phyloP scores from a whole-genome alignment of 2,329 filamentous ascomycete genomes.

The Paraphaeosphaeria minitans region DNA sequence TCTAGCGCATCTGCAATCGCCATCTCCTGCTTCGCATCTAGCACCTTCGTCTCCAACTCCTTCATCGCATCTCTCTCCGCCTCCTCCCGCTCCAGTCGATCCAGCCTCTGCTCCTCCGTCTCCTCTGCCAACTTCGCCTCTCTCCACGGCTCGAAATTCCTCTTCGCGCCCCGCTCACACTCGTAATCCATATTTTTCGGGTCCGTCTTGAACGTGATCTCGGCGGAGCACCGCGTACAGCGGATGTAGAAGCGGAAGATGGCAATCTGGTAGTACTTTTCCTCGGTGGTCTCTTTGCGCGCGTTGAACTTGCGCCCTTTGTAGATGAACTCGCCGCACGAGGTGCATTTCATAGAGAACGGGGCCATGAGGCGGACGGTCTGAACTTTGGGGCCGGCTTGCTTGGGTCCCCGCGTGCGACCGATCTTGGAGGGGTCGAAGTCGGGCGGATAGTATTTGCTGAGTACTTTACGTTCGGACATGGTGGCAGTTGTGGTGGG shows the following conservation, averaged over 20 bases:
- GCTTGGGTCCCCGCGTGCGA: slow-evolving; percentile 71
- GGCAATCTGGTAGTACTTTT: slow-evolving; percentile 86
- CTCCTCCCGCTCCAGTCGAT: slow-evolving; percentile 79
- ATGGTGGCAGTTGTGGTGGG: slow-evolving; percentile 55
- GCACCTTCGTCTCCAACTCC: slow-evolving; percentile 89
- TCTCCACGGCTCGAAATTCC: slow-evolving; percentile 93
- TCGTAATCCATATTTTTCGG: slow-evolving; percentile 93
- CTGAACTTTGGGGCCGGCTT: slow-evolving; percentile 77
- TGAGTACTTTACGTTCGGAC: slow-evolving; percentile 85
- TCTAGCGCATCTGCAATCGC: slow-evolving; percentile 93
- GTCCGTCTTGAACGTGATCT: slow-evolving; percentile 94
- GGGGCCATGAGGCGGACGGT: slow-evolving; percentile 91
- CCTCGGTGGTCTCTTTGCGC: slow-evolving; percentile 87
- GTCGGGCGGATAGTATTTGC: slow-evolving; percentile 72
- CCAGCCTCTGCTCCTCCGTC: slow-evolving; percentile 84
- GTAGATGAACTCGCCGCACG: slow-evolving; percentile 80
- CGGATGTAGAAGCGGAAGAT: slow-evolving; percentile 88
- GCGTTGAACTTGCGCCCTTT: slow-evolving; percentile 75
- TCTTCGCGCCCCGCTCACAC: slow-evolving; percentile 79
- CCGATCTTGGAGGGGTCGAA: slow-evolving; percentile 86
- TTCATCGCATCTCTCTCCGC: slow-evolving; percentile 91
- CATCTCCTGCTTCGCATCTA: slow-evolving; percentile 94
- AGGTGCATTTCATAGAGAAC: slow-evolving; percentile 77
- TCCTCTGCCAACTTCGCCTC: slow-evolving; percentile 70
- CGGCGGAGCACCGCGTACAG: slow-evolving; percentile 82